Evolutionary conservation across 1,284 basidiomycete species (phyloP).

Genomic region (Ustilago xerochloae): DNA sequence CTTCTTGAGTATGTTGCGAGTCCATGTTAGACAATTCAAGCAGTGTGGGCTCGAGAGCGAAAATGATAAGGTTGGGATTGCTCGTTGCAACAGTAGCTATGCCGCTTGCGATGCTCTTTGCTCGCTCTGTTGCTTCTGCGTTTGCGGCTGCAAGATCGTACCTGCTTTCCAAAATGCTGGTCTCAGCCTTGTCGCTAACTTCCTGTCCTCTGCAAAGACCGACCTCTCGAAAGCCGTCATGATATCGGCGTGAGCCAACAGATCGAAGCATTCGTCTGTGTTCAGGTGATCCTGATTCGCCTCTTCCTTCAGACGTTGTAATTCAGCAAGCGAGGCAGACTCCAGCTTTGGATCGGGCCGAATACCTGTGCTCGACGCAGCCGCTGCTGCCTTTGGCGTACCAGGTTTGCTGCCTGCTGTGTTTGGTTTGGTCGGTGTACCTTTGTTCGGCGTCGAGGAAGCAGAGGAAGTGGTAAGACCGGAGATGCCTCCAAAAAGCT

Average conservation of each 20-base stretch:
- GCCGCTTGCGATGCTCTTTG: background rate
- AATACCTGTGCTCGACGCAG: constrained; percentile 22
- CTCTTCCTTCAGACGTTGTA: constrained; percentile 12
- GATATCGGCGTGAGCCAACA: constrained; percentile 52
- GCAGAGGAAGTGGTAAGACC: constrained; percentile 20
- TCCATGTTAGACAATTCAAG: too few species aligned
- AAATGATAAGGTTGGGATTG: background rate
- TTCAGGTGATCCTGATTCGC: constrained; percentile 17
- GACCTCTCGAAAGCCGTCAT: constrained; percentile 48
- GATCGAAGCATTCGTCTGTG: constrained; percentile 48
- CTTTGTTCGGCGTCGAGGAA: constrained; percentile 6
- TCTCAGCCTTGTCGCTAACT: constrained; percentile 16
- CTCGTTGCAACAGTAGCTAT: background rate
- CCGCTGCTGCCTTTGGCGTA: background rate
- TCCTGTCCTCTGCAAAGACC: constrained; percentile 19
- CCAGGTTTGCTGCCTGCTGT: constrained; percentile 3
- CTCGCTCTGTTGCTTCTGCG: constrained; percentile 1
- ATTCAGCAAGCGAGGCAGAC: constrained; percentile 2
- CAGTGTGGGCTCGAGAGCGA: too few species aligned
- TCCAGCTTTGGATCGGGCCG: constrained; percentile 35
- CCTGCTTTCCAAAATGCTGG: constrained; percentile 31
- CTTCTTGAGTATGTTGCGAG: too few species aligned
- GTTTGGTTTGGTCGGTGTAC: constrained; percentile 9
- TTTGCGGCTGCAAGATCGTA: background rate
- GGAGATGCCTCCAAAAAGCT: constrained; percentile 40